phyloP scores from a whole-genome alignment of 331 rosid species.

The Cydonia oblonga region DNA sequence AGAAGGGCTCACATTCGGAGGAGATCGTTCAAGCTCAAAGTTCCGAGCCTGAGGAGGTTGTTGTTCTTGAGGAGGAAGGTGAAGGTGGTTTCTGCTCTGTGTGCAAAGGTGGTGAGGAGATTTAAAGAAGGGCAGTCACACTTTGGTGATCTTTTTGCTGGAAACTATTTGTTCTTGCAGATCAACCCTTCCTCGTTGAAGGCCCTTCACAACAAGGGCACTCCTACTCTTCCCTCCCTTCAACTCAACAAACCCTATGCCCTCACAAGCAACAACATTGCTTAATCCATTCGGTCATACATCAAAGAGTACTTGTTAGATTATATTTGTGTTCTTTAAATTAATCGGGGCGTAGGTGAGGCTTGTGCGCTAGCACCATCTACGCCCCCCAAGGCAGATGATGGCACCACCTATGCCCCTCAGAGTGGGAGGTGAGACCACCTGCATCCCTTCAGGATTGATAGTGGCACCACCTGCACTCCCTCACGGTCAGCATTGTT shows the following conservation, averaged over 20 bases:
- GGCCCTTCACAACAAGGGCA: slow-evolving; percentile 14
- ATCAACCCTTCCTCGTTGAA: slow-evolving; percentile 56
- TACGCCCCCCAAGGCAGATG: background rate
- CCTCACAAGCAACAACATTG: slow-evolving; percentile 5
- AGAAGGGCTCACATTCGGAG: slow-evolving; percentile 35
- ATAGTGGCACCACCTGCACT: background rate
- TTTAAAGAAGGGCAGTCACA: slow-evolving; percentile 58
- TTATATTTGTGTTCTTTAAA: too few species aligned
- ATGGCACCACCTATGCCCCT: background rate
- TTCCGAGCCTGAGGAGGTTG: slow-evolving; percentile 49
- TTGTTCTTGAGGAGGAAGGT: slow-evolving; percentile 47
- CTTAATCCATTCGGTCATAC: background rate
- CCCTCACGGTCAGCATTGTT: fast-evolving
- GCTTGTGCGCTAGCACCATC: too few species aligned
- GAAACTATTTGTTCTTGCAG: slow-evolving; percentile 79
- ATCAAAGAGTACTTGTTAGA: too few species aligned
- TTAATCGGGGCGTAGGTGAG: too few species aligned
- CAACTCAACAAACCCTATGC: slow-evolving; percentile 8
- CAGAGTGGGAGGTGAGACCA: fast-evolving
- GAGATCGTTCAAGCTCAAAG: slow-evolving; percentile 43
- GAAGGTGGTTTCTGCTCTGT: slow-evolving; percentile 31
- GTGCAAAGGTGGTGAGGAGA: slow-evolving; percentile 37
- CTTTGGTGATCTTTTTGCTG: slow-evolving; percentile 88
- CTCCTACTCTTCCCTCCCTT: background rate
- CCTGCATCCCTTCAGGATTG: background rate